Base-by-base conservation (phyloP, 345 rosid genomes). In the Angophora floribunda region DNA sequence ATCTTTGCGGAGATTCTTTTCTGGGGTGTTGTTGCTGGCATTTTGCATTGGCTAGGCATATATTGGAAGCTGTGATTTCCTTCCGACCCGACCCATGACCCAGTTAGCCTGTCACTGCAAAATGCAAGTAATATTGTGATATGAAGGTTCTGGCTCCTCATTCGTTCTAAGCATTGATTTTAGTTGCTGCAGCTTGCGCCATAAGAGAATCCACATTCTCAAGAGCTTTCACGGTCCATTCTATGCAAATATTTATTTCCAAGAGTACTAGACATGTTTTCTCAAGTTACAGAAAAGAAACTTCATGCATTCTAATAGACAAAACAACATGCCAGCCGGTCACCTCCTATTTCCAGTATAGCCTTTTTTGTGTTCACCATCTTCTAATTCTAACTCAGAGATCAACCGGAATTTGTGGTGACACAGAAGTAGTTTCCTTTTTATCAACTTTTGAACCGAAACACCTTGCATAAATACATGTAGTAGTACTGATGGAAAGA, bases 1-100 rank as follows among this genome's bases (percentile, higher is more conserved):
- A 88, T 96, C n/a, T 94, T 97, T 65, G 96, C 91, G 1, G 98
- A 96, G 93, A 97, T 97, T 87, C 90, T 95, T 85, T 96, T 97
- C 51, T 96, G 97, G 99, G 95, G 90, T 36, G 84, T 95, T 41
- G 92, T 93, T 57, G 86, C 97, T 2, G 98, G 98, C 86, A 78
- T 93, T 89, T 87, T 94, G 86, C 94, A 97, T 88, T 86, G 93
- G 75, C 87, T 90, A 47, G 90, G 91, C 28, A 91, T 96, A 44
- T 94, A 95, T 41, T 97, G 99, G 99, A 97, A 96, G 95, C 99
- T 96, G 52, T 97, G 89, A 92, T 41, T 59, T 75, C 47, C 28
- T 9, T 75, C 11, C 4, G 1, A 41, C 7, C 49, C 14, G 7
- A 75, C 49, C 82, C 82, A 2, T 28, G 1, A 75, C 82, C 49